Evolutionary conservation across 2,329 filamentous ascomycete species (phyloP), one percentile per base, ranked within the genome.

Genomic region (Sporothrix schenckii): DNA sequence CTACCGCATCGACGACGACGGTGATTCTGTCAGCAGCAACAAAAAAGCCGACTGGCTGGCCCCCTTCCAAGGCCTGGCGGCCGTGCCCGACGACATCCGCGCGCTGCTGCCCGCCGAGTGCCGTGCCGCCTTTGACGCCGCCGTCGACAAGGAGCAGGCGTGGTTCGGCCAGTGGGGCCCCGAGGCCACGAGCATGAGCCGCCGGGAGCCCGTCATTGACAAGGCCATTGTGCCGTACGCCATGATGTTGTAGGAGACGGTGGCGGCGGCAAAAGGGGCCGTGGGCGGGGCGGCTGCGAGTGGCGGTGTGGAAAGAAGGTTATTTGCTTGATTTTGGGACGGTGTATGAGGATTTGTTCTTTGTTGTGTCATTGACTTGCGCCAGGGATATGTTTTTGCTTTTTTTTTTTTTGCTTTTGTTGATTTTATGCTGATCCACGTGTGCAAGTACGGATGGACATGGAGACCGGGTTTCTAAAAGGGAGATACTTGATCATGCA

Each of bases 161-260:
- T 98, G 93, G 92, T 92, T 92, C 78, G 82, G 80, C 44, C 86
- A 85, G 73, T 97, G 93, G 92, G 87, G 86, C 19, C 84, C 86
- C 5, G 94, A 97, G 80, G 83, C 79, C 49, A 80, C 84, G 11
- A 87, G 87, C 71, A 83, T 80, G 71, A 82, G 83, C 52, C 82
- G 88, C 69, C 80, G 83, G 63, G 77, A 81, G 65, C 87, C 87
- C 0, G 77, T 85, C 53, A 88, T 90, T 72, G 88, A 90, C 79
- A 89, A 89, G 79, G 86, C 87, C 2, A 85, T 89, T 75, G 86
- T 89, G 70, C 86, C 87, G 16, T 88, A 86, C 74, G 83, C 81
- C 61, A 84, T 84, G 81, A 74, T 70, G 67, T 70, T 75, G 60
- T 77, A 70, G 68, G 49, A 34, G 41, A 16, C 27, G n/a, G 3